Evolutionary conservation across 257 asterid genomes (phyloP).

Genomic region (Solanum chaucha): DNA sequence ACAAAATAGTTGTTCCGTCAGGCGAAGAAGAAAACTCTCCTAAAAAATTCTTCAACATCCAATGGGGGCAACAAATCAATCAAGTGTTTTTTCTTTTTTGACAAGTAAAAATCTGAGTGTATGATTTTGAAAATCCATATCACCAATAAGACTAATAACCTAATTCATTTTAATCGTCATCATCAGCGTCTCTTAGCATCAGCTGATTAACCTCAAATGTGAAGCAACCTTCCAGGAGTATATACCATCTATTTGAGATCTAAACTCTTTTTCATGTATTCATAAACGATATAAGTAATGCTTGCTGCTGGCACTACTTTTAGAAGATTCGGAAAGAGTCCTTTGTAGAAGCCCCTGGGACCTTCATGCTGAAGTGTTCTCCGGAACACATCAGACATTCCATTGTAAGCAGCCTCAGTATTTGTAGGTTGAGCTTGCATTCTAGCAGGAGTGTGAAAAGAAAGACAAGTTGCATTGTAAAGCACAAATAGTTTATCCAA

Average conservation of each 20-base stretch:
- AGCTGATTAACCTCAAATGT: neutral
- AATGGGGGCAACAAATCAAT: constrained; percentile 17
- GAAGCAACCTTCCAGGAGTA: neutral
- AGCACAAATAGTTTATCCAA: neutral
- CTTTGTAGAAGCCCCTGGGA: constrained; percentile 77
- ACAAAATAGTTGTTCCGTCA: constrained; percentile 18
- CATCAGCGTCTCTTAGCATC: constrained; percentile 4
- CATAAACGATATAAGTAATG: constrained; percentile 91
- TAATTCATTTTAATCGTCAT: constrained; percentile 28
- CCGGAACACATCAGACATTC: constrained; percentile 67
- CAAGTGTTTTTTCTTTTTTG: neutral
- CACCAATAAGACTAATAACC: constrained; percentile 17
- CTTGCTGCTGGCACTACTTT: constrained; percentile 95
- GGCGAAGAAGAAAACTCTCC: neutral
- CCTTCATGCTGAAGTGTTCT: constrained; percentile 70
- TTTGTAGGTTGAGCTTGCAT: constrained; percentile 76
- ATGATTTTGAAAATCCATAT: constrained; percentile 25
- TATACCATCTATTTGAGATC: constrained; percentile 42
- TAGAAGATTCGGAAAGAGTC: constrained; percentile 87
- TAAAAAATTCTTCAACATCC: constrained; percentile 4
- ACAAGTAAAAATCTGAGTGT: constrained; percentile 10
- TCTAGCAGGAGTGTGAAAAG: constrained; percentile 28
- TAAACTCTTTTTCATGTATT: constrained; percentile 80
- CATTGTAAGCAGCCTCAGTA: constrained; percentile 26
- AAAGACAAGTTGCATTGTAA: neutral